A percentile compares a stretch with the other conserved stretches of the same genome.
Conservation (phyloP, 441 rosid species). For the Pelargonium cotyledonis region DNA sequence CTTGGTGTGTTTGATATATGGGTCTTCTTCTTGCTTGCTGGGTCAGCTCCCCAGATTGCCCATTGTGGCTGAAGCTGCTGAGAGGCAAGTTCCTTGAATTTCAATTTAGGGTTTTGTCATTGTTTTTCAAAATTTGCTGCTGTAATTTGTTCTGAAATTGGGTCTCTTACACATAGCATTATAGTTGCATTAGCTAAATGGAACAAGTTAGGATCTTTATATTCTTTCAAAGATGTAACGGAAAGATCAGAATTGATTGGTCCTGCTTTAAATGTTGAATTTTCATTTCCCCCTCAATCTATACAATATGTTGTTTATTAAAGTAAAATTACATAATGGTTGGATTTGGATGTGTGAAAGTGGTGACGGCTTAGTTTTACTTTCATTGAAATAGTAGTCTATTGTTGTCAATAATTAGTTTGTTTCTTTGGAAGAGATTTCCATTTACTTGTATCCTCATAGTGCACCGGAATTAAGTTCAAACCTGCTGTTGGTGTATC, state of each 20-base stretch:
- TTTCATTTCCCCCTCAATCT: background rate
- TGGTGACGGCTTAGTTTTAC: too few species aligned
- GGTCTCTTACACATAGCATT: background rate
- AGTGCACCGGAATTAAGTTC: too few species aligned
- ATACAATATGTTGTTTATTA: too few species aligned
- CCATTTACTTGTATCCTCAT: too few species aligned
- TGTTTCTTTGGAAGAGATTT: too few species aligned
- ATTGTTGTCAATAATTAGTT: too few species aligned
- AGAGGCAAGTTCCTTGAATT: constrained; percentile 20
- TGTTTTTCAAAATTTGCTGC: background rate
- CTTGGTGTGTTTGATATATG: constrained; percentile 24
- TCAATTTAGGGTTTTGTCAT: background rate
- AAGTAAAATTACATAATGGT: too few species aligned
- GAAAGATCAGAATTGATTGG: background rate
- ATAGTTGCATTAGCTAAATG: background rate
- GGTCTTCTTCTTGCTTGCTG: constrained; percentile 24
- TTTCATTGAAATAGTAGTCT: too few species aligned
- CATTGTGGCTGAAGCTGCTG: constrained; percentile 27
- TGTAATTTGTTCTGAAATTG: background rate
- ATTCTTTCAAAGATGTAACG: background rate
- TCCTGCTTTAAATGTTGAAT: background rate
- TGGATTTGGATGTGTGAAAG: too few species aligned
- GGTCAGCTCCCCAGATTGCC: constrained; percentile 29
- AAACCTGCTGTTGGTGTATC: too few species aligned
- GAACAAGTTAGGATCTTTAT: background rate